phyloP scores from a whole-genome alignment of 2,329 filamentous ascomycete species.

The Chaetoscypha palmicola region DNA sequence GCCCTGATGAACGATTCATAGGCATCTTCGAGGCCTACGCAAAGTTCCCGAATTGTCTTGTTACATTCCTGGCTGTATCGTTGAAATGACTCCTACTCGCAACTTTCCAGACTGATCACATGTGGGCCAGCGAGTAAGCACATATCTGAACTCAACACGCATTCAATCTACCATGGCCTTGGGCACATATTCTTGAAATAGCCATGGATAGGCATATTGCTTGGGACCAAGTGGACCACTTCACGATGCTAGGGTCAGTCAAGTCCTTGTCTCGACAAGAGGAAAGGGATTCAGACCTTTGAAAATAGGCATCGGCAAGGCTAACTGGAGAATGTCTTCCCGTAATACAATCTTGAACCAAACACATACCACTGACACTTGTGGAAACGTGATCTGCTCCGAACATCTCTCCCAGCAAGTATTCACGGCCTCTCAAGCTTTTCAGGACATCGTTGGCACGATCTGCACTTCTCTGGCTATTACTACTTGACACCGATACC shows the following conservation, averaged over 20 bases:
- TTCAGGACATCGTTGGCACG: conserved; percentile 16
- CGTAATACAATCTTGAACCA: conserved; percentile 30
- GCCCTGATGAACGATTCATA: conserved; percentile 33
- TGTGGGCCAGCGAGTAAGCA: conserved; percentile 14
- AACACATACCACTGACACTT: conserved; percentile 32
- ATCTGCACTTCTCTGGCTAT: conserved; percentile 9
- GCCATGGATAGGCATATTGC: conserved; percentile 31
- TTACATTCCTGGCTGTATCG: conserved; percentile 27
- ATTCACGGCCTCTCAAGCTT: conserved; percentile 32
- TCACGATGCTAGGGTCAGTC: too few species aligned
- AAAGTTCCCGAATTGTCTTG: conserved; percentile 26
- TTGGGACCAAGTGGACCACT: conserved; percentile 25
- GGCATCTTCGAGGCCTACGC: conserved; percentile 28
- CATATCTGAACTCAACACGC: neutral
- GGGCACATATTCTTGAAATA: conserved; percentile 31
- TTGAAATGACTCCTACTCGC: conserved; percentile 30
- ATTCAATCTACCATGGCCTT: conserved; percentile 30
- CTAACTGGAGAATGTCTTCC: conserved; percentile 26
- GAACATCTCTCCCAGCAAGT: conserved; percentile 33
- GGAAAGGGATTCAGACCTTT: conserved; percentile 17
- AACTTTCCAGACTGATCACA: conserved; percentile 31
- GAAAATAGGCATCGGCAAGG: conserved; percentile 26
- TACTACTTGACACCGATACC: conserved; percentile 20
- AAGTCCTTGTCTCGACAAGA: too few species aligned
- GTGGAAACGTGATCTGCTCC: conserved; percentile 30